Evolutionary conservation across 169 alveolate genomes (phyloP).

Genomic region (Plasmodium blacklocki): DNA sequence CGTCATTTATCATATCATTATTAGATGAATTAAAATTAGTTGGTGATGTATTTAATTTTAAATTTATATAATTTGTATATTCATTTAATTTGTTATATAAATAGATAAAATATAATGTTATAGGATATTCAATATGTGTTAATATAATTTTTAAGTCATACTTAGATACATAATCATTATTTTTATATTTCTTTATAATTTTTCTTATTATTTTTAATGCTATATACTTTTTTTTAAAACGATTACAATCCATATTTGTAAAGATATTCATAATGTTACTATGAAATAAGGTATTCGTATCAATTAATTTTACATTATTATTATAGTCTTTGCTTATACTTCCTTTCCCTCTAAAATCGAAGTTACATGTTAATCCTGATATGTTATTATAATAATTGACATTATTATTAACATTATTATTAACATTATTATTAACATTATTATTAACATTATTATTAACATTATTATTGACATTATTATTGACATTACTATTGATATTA

Average conservation of each 20-base stretch:
- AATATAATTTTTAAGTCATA: conserved; percentile 61
- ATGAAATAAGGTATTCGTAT: no score
- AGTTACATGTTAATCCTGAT: background rate
- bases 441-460: background rate
- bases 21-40: background rate
- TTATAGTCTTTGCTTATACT: conserved; percentile 36
- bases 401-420: background rate
- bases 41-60: background rate
- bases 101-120: conserved; percentile 41
- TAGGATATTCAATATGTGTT: conserved; percentile 55
- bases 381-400: no score
- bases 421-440: background rate
- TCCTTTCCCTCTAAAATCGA: conserved; percentile 52
- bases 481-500: background rate
- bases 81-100: conserved; percentile 30
- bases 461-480: background rate
- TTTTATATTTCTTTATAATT: conserved; percentile 51
- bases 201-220: conserved; percentile 52
- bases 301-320: conserved; percentile 5
- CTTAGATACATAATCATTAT: conserved; percentile 42
- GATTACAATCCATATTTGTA: conserved; percentile 6
- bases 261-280: background rate
- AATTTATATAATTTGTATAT: conserved; percentile 7
- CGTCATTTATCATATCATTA: background rate
- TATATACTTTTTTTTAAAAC: conserved; percentile 8